Conservation (phyloP, 805 yeast genomes). For the Blastobotrys robertii region DNA sequence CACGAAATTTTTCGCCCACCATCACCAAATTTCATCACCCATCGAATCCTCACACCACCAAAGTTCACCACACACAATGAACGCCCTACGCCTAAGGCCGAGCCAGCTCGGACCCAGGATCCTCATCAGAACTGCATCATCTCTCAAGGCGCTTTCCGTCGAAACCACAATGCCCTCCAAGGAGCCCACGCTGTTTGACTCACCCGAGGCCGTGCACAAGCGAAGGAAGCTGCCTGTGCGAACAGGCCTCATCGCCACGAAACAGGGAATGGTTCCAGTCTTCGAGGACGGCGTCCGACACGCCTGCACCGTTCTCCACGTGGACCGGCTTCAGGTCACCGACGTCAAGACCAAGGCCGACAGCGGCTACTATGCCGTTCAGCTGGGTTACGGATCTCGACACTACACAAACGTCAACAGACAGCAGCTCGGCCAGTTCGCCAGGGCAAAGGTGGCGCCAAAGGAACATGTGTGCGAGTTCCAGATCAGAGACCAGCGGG, state of each 20-base stretch:
- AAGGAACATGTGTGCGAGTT: constrained; percentile 70
- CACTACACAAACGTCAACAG: constrained; percentile 52
- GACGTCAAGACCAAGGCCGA: constrained; percentile 57
- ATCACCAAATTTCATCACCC: no score
- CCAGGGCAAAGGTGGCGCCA: constrained; percentile 75
- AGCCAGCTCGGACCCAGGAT: no score
- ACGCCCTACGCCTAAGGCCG: no score
- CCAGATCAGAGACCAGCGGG: constrained; percentile 56
- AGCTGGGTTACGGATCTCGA: constrained; percentile 74
- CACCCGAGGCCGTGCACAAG: constrained; percentile 57
- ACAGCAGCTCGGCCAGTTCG: constrained; percentile 64
- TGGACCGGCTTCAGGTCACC: constrained; percentile 81
- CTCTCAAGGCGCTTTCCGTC: constrained; percentile 25
- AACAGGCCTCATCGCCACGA: constrained; percentile 76
- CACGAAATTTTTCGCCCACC: no score
- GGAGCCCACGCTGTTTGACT: constrained; percentile 49
- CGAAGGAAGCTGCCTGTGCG: constrained; percentile 67
- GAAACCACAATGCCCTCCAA: constrained; percentile 27
- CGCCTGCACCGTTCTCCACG: constrained; percentile 82
- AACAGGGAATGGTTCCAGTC: constrained; percentile 85
- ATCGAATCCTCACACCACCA: no score
- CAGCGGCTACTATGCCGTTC: constrained; percentile 79
- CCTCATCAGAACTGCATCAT: not conserved
- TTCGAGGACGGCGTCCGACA: constrained; percentile 58
- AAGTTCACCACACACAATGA: no score